A percentile compares a stretch with the other conserved stretches of the same genome.
These are phyloP conservation scores for Quercus bicolor DNA, from an alignment of 306 rosid species.

Conservation along the genomic window DNA sequence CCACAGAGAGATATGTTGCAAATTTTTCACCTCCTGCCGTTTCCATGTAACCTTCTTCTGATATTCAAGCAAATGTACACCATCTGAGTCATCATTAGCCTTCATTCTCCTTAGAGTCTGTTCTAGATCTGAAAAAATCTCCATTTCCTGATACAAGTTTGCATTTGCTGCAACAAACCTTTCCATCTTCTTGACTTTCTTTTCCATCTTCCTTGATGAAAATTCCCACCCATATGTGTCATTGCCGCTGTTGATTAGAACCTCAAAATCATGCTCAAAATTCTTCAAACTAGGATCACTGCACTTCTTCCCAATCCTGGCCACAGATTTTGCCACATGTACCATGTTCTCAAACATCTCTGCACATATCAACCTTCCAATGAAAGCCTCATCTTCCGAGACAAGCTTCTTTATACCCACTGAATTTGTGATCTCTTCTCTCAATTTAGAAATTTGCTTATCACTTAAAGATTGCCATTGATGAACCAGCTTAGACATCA, in stretches of 20 bases:
- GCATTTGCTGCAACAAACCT: slow-evolving; percentile 72
- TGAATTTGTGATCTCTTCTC: slow-evolving; percentile 74
- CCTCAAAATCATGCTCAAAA: slow-evolving; percentile 55
- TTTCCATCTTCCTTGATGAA: slow-evolving; percentile 76
- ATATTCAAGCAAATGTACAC: slow-evolving; percentile 54
- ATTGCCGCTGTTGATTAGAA: slow-evolving; percentile 43
- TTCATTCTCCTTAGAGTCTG: slow-evolving; percentile 79
- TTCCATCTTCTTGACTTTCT: slow-evolving; percentile 85
- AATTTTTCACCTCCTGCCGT: slow-evolving; percentile 71
- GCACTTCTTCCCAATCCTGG: slow-evolving; percentile 82
- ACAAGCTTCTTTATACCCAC: slow-evolving; percentile 75
- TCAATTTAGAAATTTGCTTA: slow-evolving; percentile 64
- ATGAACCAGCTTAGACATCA: slow-evolving; percentile 91
- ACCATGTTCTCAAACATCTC: slow-evolving; percentile 73
- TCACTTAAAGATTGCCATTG: slow-evolving; percentile 83
- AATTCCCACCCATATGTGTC: slow-evolving; percentile 75
- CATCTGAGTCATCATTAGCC: slow-evolving; percentile 44
- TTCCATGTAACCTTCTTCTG: slow-evolving; percentile 80
- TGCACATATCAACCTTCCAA: slow-evolving; percentile 54
- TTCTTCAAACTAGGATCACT: slow-evolving; percentile 63
- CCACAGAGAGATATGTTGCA: slow-evolving; percentile 76
- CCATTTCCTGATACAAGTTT: slow-evolving; percentile 90
- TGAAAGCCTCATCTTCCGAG: slow-evolving; percentile 67
- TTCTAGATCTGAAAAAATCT: slow-evolving; percentile 82
- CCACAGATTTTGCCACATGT: slow-evolving; percentile 74